Evolutionary conservation across 2,329 filamentous ascomycete genomes (phyloP).

Genomic region (Pseudophaeomoniella oleicola): DNA sequence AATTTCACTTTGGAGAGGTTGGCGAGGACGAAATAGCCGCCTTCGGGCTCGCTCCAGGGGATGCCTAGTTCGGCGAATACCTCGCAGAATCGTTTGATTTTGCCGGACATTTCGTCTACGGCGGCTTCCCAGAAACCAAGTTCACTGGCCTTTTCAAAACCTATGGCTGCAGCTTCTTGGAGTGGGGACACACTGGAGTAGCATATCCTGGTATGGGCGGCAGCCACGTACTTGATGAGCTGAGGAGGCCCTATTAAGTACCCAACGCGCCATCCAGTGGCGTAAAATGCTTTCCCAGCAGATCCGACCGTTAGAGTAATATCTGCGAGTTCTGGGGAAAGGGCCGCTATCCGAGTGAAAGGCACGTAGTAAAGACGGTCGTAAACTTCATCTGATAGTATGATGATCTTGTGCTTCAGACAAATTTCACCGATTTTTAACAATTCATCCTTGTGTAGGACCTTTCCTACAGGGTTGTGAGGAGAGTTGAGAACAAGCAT

Average conservation of each 20-base stretch:
- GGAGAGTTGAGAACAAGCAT: slow-evolving; percentile 68
- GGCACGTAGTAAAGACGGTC: slow-evolving; percentile 90
- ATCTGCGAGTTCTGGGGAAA: slow-evolving; percentile 77
- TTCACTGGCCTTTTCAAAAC: slow-evolving; percentile 78
- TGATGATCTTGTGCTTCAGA: slow-evolving; percentile 85
- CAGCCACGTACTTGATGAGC: slow-evolving; percentile 79
- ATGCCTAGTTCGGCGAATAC: slow-evolving; percentile 62
- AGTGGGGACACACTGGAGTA: slow-evolving; percentile 86
- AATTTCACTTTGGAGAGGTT: slow-evolving; percentile 82
- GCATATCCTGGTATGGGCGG: slow-evolving; percentile 91
- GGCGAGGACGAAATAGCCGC: slow-evolving; percentile 92
- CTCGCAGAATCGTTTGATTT: slow-evolving; percentile 75
- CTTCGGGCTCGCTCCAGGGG: slow-evolving; percentile 83
- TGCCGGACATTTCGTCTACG: slow-evolving; percentile 74
- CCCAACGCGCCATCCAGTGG: slow-evolving; percentile 90
- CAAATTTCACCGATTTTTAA: slow-evolving; percentile 74
- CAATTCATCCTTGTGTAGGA: slow-evolving; percentile 74
- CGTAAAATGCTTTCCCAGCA: slow-evolving; percentile 96
- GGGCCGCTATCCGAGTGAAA: slow-evolving; percentile 80
- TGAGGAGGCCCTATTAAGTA: slow-evolving; percentile 86
- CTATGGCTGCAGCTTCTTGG: slow-evolving; percentile 86
- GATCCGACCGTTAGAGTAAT: slow-evolving; percentile 89
- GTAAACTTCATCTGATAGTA: slow-evolving; percentile 86
- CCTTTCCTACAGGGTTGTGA: slow-evolving; percentile 94
- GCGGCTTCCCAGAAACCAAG: slow-evolving; percentile 78